Percentiles rank a stretch among this genome's conserved stretches.
Conservation (phyloP, 208 protist genomes). For the Wallacemonas rigidus region DNA sequence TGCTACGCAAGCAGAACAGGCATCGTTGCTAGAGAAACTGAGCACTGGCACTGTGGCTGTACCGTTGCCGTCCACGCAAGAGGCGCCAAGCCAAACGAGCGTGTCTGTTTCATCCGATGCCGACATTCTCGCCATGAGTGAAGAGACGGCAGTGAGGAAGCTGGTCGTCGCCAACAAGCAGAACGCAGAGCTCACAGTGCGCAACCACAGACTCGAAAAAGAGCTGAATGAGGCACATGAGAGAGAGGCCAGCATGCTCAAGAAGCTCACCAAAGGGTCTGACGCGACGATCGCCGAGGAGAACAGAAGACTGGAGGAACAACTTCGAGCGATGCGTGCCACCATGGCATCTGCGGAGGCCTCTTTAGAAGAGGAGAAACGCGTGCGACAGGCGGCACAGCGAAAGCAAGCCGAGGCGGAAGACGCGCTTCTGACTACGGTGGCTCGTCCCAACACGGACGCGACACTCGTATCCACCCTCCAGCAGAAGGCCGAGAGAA, state of each 20-base stretch:
- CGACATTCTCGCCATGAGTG: neutral
- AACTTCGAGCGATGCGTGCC: neutral
- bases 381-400: neutral
- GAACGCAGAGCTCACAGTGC: conserved; percentile 24
- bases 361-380: neutral
- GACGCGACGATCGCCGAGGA: neutral
- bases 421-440: conserved; percentile 3
- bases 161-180: neutral
- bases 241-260: neutral
- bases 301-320: neutral
- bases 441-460: neutral
- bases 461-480: conserved; percentile 24
- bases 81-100: neutral
- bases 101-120: neutral
- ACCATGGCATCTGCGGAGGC: neutral
- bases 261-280: conserved; percentile 9
- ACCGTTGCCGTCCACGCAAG: neutral
- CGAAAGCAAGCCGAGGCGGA: conserved; percentile 15
- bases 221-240: neutral
- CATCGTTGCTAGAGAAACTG: too few relatives aligned
- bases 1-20: conserved; percentile 2
- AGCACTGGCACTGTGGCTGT: neutral
- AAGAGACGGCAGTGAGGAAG: neutral
- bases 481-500: conserved; percentile 28
- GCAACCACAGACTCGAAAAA: conserved; percentile 24